Base-by-base conservation (phyloP, 2,329 filamentous ascomycete genomes). In the Trichophaea hybrida region DNA sequence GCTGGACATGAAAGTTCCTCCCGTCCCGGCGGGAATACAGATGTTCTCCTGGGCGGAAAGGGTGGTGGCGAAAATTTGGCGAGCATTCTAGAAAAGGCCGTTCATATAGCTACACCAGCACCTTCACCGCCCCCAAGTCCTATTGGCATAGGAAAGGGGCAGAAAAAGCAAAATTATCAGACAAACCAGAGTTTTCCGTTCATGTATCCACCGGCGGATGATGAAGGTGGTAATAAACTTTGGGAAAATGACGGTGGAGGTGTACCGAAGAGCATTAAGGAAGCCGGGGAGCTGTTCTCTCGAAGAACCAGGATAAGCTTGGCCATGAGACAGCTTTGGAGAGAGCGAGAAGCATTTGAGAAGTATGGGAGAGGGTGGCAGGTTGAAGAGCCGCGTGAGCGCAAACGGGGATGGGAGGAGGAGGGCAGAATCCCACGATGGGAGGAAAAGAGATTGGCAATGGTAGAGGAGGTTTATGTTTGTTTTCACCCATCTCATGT, bases 111-210 rank as follows among this genome's bases (percentile, higher is more conserved):
- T n/a, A 98, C 93, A 1, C 93, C 93, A 0, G 91, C 90, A 0
- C 93, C 93, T 1, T 98, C 93, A 0, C 93, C 93, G 31, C 93
- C 93, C 0, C 93, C 93, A 0, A 96, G 91, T 1, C 93, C 93
- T 0, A 79, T 76, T 7, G 90, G 80, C 0, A 79, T 81, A 2
- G 81, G 89, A 32, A 98, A 97, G 72, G 88, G 86, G 56, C 90
- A 86, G 0, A 98, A 98, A 76, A 98, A 98, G 71, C 93, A 98
- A 69, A 98, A 97, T 67, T 98, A 98, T 69, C 93, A 98, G 72
- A 98, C 93, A 0, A 98, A 98, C 69, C 93, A 98, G 68, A 93
- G 96, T 70, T 97, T 98, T 65, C 93, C 93, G 0, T 97, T 98
- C 70, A 83, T 98, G 74, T 98, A 98, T 67, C 93, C 93, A 1